Conservation (phyloP, 2,329 filamentous ascomycete species). For the Clonostachys rhizophaga region DNA sequence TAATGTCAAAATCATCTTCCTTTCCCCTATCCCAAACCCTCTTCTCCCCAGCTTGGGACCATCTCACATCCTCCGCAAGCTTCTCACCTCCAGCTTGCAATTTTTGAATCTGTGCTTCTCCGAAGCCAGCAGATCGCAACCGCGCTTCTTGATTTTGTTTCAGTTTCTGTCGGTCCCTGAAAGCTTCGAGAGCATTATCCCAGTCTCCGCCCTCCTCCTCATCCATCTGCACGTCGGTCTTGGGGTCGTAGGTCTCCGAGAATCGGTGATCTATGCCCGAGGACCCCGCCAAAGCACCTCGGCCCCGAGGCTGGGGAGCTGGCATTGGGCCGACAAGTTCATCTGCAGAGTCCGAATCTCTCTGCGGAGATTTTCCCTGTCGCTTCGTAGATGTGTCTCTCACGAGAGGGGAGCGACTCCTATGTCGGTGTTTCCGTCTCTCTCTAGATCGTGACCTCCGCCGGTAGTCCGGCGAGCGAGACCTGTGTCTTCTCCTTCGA, state of each 20-base stretch:
- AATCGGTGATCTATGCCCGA: conserved; percentile 80
- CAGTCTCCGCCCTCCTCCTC: conserved; percentile 57
- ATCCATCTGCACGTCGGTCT: conserved; percentile 48
- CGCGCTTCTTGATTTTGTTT: conserved; percentile 71
- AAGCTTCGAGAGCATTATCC: conserved; percentile 74
- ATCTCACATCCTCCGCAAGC: conserved; percentile 62
- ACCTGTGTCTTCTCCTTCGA: conserved; percentile 9
- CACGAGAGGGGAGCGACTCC: conserved; percentile 17
- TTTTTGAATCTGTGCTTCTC: conserved; percentile 62
- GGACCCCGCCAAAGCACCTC: conserved; percentile 57
- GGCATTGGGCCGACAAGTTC: conserved; percentile 73
- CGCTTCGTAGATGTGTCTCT: neutral
- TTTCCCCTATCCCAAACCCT: conserved; percentile 59
- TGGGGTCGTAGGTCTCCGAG: conserved; percentile 57
- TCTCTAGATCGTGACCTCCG: conserved; percentile 3
- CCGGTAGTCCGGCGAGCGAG: conserved; percentile 13
- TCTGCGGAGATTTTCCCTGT: neutral
- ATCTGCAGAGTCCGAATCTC: conserved; percentile 65
- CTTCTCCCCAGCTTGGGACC: conserved; percentile 64
- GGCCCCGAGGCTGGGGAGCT: conserved; percentile 52
- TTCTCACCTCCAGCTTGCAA: conserved; percentile 46
- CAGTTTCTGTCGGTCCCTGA: conserved; percentile 77
- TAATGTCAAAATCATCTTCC: conserved; percentile 7
- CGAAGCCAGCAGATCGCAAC: conserved; percentile 73
- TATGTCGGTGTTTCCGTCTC: conserved; percentile 19